Evolutionary conservation across 2,329 filamentous ascomycete genomes (phyloP), one percentile per base, ranked within the genome.

Genomic region (Curvularia sp.): DNA sequence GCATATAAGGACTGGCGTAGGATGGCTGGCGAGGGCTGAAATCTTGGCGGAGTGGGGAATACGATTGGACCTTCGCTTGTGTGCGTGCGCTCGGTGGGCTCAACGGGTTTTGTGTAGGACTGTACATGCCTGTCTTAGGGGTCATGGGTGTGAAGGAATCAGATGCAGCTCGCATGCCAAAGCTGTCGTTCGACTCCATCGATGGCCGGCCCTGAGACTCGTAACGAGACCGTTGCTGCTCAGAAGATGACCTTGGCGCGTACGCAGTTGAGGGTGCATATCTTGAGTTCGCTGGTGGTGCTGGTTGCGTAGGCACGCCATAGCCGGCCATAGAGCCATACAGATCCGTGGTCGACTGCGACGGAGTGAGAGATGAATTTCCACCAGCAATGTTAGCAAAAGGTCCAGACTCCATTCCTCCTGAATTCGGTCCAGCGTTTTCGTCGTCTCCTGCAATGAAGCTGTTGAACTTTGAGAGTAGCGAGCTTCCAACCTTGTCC

Each of bases 381-480:
- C 88, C 87, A n/a, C 89, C 87, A 28, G 90, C 84, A 52, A 97
- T 87, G 53, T 89, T 89, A 7, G 91, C 89, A 75, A 99, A 98
- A 1, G 92, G 93, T 0, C 93, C 92, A 20, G 75, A 79, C 49
- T 85, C 85, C 33, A 76, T 82, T 44, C 86, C 86, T 5, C 81
- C 81, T 12, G 86, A 82, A 8, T 82, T 84, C 0, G 85, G 86
- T 9, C 82, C 82, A 33, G 83, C 82, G 51, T 92, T 90, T 52
- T 86, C 86, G 54, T 98, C 94, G 59, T 97, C 94, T 13, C 95
- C 96, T 51, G 91, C 88, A 60, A 99, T 93, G 72, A 99, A 99
- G 71, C 93, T 97, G 79, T 93, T 98, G 79, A 99, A 97, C 58
- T 90, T 92, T 64, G 88, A 93, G 85, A 92, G 93, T 74, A 98